Percentiles rank a stretch among this genome's conserved stretches.
Evolutionary conservation across 139 green algal genomes (phyloP).

Genomic region (Chlamydomonas sp.): DNA sequence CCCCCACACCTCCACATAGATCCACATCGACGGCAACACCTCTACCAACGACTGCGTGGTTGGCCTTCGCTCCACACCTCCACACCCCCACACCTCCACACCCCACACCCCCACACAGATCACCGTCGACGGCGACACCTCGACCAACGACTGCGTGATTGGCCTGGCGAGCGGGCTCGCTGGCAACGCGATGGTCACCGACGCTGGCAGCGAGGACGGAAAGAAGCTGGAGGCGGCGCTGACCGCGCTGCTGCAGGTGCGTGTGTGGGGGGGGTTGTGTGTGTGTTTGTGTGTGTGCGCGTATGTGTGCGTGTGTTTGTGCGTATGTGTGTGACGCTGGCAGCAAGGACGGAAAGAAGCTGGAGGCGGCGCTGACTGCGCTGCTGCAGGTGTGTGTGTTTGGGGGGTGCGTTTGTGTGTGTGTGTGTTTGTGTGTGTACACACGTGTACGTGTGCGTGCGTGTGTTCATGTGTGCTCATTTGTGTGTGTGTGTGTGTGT

Average conservation of each 20-base stretch:
- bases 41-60: slow-evolving; percentile 86
- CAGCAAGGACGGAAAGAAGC: slow-evolving; percentile 47
- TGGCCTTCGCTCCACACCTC: too few relatives aligned
- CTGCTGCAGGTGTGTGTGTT: slow-evolving; percentile 61
- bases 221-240: slow-evolving; percentile 74
- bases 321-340: too few relatives aligned
- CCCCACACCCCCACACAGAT: too few relatives aligned
- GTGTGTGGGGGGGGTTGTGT: background rate
- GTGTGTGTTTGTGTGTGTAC: too few relatives aligned
- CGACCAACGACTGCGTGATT: slow-evolving; percentile 84
- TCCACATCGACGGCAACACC: slow-evolving; percentile 77
- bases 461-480: too few relatives aligned
- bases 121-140: slow-evolving; percentile 79
- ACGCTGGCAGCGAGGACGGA: slow-evolving; percentile 45
- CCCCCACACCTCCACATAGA: too few relatives aligned
- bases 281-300: too few relatives aligned
- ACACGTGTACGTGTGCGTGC: too few relatives aligned
- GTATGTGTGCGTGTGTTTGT: too few relatives aligned
- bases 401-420: too few relatives aligned
- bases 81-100: too few relatives aligned
- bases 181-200: slow-evolving; percentile 51
- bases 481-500: too few relatives aligned
- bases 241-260: slow-evolving; percentile 79
- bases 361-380: slow-evolving; percentile 82
- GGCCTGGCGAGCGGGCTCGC: slow-evolving; percentile 67